Conservation (phyloP, 768 basidiomycete species). For the Xerocomellus intermedius region DNA sequence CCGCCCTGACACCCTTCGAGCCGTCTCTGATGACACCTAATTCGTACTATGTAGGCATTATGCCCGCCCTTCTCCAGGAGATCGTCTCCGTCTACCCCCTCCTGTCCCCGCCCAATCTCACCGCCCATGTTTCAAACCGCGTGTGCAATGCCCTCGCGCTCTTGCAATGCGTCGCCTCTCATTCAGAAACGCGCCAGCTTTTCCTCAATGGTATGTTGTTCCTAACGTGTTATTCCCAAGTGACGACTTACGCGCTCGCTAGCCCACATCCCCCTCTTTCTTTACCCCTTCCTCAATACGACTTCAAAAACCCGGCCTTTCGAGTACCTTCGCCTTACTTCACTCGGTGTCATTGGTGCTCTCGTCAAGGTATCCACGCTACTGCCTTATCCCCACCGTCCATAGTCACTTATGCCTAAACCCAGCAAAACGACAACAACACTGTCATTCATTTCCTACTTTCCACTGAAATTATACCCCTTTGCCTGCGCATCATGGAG, state of each 20-base stretch:
- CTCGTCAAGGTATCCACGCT: slow-evolving; percentile 79
- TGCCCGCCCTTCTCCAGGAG: slow-evolving; percentile 96
- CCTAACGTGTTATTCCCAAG: not conserved
- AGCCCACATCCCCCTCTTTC: slow-evolving; percentile 94
- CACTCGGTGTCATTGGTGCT: slow-evolving; percentile 98
- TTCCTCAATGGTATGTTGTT: slow-evolving; percentile 79
- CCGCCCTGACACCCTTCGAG: not conserved
- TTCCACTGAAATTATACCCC: slow-evolving; percentile 98
- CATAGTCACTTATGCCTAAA: slow-evolving; percentile 11
- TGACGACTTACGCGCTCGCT: slow-evolving; percentile 1
- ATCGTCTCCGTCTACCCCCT: slow-evolving; percentile 98
- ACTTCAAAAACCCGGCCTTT: slow-evolving; percentile 99
- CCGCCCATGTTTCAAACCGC: slow-evolving; percentile 96
- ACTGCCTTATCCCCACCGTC: not conserved
- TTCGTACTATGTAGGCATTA: slow-evolving; percentile 63
- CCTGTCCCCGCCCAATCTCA: slow-evolving; percentile 91
- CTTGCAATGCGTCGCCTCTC: slow-evolving; percentile 97
- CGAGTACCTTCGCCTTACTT: slow-evolving; percentile 98
- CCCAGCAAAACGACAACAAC: slow-evolving; percentile 97
- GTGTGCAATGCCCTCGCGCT: slow-evolving; percentile 99
- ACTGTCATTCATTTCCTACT: slow-evolving; percentile 99
- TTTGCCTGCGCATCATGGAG: slow-evolving; percentile 99
- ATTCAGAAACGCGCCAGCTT: slow-evolving; percentile 91
- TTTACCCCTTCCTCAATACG: slow-evolving; percentile 98
- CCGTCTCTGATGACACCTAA: not conserved